Base-by-base conservation (phyloP, 768 basidiomycete species). In the Dioszegia aurantiaca region DNA sequence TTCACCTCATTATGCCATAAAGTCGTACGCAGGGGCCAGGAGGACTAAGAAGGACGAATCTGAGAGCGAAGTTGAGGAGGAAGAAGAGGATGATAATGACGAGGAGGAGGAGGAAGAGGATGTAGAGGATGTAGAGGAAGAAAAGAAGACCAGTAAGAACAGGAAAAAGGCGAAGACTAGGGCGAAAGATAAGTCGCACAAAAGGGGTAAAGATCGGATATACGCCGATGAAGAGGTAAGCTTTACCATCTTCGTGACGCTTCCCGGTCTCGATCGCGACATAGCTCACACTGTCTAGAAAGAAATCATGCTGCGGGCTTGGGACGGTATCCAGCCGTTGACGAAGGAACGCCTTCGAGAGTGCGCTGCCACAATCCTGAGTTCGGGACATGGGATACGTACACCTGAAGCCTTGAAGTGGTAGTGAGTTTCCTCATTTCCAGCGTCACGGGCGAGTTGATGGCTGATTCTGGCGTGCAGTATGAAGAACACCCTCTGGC, bases 401-500 rank as follows among this genome's bases (percentile, higher is more conserved):
- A 42, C 40, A 8, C 40, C 40, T 17, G 40, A 42, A n/a, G 40
- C 40, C 19, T 42, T 42, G 17, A 42, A 42, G 21, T 42, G 40
- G 40, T 42, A 42, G 40, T 42, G 21, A 42, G 40, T 42, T 21
- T 24, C 26, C 21, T 21, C 44, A 28, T 24, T 28, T 10, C 26
- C 8, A 9, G 8, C 23, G 23, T 46, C 40, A 21, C 17, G 40
- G 9, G 21, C 6, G 44, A 6, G 8, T 6, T 24, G 21, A 33
- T 33, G 6, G 8, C 17, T 16, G 46, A 24, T 47, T 17, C 28
- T 30, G 8, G 16, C 5, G 8, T 47, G 2, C 26, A 47, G 46
- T 30, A 47, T 47, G 46, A 47, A 47, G 46, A 47, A 47, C 16
- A 47, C 46, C 30, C 46, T 47, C 24, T 47, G 46, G 46, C 26